Evolutionary conservation across 2,329 filamentous ascomycete species (phyloP).

Genomic region (Diplodia mutila): DNA sequence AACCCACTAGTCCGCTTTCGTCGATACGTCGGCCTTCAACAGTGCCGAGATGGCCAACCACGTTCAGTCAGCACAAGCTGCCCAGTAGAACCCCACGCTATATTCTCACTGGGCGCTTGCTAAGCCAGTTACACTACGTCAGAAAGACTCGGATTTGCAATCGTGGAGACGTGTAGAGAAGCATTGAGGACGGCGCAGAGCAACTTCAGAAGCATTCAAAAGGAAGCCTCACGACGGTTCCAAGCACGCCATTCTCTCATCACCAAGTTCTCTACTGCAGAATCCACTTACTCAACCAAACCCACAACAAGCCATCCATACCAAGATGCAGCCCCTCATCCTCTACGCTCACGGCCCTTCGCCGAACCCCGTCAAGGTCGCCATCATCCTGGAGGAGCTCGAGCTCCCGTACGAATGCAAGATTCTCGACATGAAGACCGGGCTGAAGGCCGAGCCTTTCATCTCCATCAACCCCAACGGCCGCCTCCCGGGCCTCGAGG

Average conservation of each 20-base stretch:
- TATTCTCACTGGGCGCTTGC: no score
- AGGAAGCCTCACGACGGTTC: not conserved
- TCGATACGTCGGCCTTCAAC: not conserved
- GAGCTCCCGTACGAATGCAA: constrained; percentile 45
- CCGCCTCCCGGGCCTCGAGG: constrained; percentile 47
- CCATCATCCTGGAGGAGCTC: constrained; percentile 51
- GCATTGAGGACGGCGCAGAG: no score
- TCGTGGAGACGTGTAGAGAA: no score
- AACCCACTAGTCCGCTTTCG: not conserved
- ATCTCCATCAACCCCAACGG: constrained; percentile 47
- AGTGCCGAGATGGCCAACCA: not conserved
- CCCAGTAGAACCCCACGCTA: not conserved
- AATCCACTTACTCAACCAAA: not conserved
- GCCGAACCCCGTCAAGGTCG: constrained; percentile 50
- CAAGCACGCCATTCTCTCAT: not conserved
- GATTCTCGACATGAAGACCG: constrained; percentile 39
- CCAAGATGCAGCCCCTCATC: not conserved
- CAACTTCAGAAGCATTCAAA: not conserved
- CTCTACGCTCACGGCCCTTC: not conserved
- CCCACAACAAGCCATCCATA: not conserved
- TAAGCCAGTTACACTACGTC: not conserved
- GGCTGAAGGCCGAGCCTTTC: constrained; percentile 46
- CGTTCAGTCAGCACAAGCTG: not conserved
- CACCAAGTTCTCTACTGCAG: not conserved
- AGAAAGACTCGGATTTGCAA: not conserved